A percentile compares a stretch with the other conserved stretches of the same genome.
Conservation (phyloP, 2,329 filamentous ascomycete species). For the Cytospora piceae region DNA sequence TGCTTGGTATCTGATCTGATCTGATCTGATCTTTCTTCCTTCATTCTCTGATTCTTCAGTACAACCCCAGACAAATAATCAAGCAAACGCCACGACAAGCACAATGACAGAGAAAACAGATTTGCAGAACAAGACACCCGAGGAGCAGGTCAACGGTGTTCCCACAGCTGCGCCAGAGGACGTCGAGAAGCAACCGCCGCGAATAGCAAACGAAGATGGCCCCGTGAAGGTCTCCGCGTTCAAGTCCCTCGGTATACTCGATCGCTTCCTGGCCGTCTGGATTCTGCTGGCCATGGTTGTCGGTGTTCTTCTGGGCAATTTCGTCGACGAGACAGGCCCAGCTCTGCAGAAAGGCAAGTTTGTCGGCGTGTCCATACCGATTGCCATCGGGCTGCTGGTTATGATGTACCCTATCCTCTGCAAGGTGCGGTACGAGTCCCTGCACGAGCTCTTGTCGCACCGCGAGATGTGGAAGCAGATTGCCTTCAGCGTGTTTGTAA, state of each 20-base stretch:
- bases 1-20: no score
- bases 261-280: slow-evolving; percentile 70
- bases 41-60: no score
- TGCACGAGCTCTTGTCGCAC: slow-evolving; percentile 68
- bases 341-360: slow-evolving; percentile 73
- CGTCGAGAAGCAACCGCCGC: no score
- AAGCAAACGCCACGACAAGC: no score
- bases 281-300: slow-evolving; percentile 79
- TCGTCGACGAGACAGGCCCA: slow-evolving; percentile 64
- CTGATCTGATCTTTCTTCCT: no score
- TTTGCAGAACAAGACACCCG: no score
- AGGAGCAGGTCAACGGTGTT: no score
- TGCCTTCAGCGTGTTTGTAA: slow-evolving; percentile 73
- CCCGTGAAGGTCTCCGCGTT: slow-evolving; percentile 45
- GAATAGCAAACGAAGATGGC: no score
- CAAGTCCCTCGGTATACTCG: slow-evolving; percentile 61
- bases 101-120: no score
- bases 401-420: slow-evolving; percentile 97
- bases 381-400: slow-evolving; percentile 73
- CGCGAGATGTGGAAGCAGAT: slow-evolving; percentile 76
- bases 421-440: slow-evolving; percentile 78
- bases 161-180: no score
- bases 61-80: no score
- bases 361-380: slow-evolving; percentile 52
- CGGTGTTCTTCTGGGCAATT: slow-evolving; percentile 77